These are phyloP conservation scores for Geranium rotundifolium DNA, from an alignment of 345 rosid genomes.

Conservation along the genomic window DNA sequence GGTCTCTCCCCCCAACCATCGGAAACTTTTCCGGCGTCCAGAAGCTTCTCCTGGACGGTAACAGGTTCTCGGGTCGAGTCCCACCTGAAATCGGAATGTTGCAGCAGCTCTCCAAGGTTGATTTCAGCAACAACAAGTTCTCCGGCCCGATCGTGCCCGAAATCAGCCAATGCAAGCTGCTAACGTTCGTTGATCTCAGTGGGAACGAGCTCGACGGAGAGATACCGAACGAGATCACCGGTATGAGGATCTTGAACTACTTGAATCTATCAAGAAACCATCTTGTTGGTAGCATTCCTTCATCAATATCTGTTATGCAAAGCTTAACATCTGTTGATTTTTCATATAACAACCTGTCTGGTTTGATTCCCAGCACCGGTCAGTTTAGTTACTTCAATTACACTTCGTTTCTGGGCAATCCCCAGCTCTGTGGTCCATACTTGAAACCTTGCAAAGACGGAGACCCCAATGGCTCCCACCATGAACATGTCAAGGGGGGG, in stretches of 20 bases:
- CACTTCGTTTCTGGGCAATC: slow-evolving; percentile 43
- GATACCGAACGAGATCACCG: slow-evolving; percentile 34
- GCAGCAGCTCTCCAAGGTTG: slow-evolving; percentile 50
- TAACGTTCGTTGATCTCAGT: slow-evolving; percentile 42
- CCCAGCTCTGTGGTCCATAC: slow-evolving; percentile 41
- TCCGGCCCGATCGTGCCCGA: slow-evolving; percentile 33
- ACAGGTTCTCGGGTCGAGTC: slow-evolving; percentile 31
- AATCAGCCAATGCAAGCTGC: slow-evolving; percentile 41
- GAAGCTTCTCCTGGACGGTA: slow-evolving; percentile 41
- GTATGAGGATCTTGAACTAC: slow-evolving; percentile 42
- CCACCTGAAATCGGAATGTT: slow-evolving; percentile 34
- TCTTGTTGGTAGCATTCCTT: slow-evolving; percentile 36
- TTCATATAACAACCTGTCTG: slow-evolving; percentile 42
- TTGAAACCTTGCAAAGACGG: slow-evolving; percentile 39
- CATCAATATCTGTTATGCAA: slow-evolving; percentile 38
- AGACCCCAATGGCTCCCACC: slow-evolving; percentile 20
- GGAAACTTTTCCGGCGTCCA: slow-evolving; percentile 43
- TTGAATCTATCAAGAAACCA: slow-evolving; percentile 38
- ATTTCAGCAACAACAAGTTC: slow-evolving; percentile 35
- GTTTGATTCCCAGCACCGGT: slow-evolving; percentile 39
- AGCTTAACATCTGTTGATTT: slow-evolving; percentile 49
- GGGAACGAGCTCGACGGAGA: slow-evolving; percentile 32
- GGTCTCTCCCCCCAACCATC: slow-evolving; percentile 28
- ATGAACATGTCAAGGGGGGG: slow-evolving; percentile 21
- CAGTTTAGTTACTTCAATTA: slow-evolving; percentile 46